phyloP scores from a whole-genome alignment of 2,329 filamentous ascomycete genomes.

The Beauveria brongniartii region DNA sequence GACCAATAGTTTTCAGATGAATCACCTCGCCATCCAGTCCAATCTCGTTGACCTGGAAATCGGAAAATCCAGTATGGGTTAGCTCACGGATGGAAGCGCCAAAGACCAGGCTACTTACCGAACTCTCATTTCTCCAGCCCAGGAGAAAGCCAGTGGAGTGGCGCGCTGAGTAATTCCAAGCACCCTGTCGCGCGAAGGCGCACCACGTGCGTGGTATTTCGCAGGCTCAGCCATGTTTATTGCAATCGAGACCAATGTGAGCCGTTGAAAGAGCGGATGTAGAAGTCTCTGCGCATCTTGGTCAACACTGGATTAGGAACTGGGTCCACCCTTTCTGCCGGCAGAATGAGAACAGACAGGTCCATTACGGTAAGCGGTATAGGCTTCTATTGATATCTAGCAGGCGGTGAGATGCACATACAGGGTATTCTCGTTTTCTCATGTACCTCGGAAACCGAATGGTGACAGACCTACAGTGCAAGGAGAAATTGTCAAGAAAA shows the following conservation, averaged over 20 bases:
- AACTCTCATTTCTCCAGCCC: constrained; percentile 33
- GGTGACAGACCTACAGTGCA: neutral
- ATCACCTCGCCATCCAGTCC: constrained; percentile 65
- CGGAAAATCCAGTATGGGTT: constrained; percentile 57
- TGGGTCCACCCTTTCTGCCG: constrained; percentile 16
- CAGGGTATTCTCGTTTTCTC: neutral
- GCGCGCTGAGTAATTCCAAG: constrained; percentile 33
- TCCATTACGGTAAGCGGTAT: neutral
- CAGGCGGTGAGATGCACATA: neutral
- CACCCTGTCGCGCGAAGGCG: constrained; percentile 25
- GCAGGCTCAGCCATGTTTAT: constrained; percentile 24
- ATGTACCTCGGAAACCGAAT: neutral
- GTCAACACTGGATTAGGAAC: neutral
- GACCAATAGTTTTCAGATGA: constrained; percentile 51
- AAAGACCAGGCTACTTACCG: constrained; percentile 19
- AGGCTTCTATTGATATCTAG: neutral
- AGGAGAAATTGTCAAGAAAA: too few species aligned
- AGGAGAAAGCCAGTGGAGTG: constrained; percentile 28
- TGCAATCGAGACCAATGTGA: neutral
- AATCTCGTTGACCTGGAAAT: constrained; percentile 91
- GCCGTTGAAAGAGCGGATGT: neutral
- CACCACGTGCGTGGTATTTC: constrained; percentile 23
- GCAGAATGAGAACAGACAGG: constrained; percentile 16
- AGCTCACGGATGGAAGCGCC: constrained; percentile 6
- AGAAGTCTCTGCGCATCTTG: constrained; percentile 5